A percentile compares a stretch with the other conserved stretches of the same genome.
These are phyloP conservation scores for Rosellinia necatrix DNA, from an alignment of 2,329 filamentous ascomycete species.

Conservation along the genomic window DNA sequence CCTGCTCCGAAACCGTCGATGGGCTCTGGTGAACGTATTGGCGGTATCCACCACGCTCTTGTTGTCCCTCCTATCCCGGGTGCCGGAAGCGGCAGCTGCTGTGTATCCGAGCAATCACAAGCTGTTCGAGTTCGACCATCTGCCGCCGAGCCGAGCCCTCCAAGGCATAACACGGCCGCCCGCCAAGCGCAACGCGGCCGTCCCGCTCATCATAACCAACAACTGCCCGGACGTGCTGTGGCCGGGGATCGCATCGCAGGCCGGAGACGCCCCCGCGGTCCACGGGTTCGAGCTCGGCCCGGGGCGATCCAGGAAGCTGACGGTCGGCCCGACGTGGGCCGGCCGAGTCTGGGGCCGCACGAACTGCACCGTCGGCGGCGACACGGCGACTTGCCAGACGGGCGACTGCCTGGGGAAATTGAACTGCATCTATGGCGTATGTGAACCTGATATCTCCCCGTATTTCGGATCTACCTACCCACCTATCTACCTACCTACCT, in stretches of 20 bases:
- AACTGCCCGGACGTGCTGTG: slow-evolving; percentile 73
- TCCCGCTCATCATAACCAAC: slow-evolving; percentile 73
- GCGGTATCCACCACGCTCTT: slow-evolving; percentile 17
- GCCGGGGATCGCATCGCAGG: slow-evolving; percentile 76
- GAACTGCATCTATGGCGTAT: slow-evolving; percentile 70
- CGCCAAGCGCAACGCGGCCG: slow-evolving; percentile 38
- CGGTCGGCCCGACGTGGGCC: slow-evolving; percentile 75
- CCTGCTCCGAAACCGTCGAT: neutral
- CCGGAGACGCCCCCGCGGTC: slow-evolving; percentile 67
- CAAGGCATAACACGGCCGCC: slow-evolving; percentile 33
- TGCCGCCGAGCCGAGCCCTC: slow-evolving; percentile 29
- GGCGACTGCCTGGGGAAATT: slow-evolving; percentile 77
- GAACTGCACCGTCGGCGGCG: slow-evolving; percentile 76
- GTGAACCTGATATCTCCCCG: slow-evolving; percentile 36
- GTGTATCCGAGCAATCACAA: slow-evolving; percentile 41
- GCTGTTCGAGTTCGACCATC: slow-evolving; percentile 39
- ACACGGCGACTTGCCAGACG: slow-evolving; percentile 71
- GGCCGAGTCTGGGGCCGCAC: slow-evolving; percentile 83
- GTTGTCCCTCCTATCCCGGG: slow-evolving; percentile 27
- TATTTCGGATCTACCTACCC: neutral
- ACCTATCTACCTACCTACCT: too few species aligned
- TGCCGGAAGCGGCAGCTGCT: slow-evolving; percentile 27
- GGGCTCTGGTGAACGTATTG: neutral
- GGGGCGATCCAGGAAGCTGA: slow-evolving; percentile 63
- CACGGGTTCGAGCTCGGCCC: slow-evolving; percentile 70